Evolutionary conservation across 1,284 basidiomycete genomes (phyloP).

Genomic region (Naganishia sp.): DNA sequence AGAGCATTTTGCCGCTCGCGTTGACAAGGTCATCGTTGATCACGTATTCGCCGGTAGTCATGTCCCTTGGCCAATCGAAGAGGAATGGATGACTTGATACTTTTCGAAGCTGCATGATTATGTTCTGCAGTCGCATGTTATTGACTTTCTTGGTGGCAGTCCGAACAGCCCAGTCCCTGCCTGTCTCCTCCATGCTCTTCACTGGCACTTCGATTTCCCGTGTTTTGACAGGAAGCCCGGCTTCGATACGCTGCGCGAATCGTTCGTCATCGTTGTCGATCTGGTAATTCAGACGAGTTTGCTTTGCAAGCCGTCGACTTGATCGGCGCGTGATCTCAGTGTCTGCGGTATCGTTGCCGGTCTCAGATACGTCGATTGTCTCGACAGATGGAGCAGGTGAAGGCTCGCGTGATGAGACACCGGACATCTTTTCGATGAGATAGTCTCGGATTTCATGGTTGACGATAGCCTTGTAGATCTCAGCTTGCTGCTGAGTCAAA

Average conservation of each 20-base stretch:
- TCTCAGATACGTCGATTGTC: constrained; percentile 38
- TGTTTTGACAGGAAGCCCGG: constrained; percentile 42
- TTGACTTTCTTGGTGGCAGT: constrained; percentile 75
- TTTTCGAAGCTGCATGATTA: constrained; percentile 89
- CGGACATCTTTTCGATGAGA: constrained; percentile 60
- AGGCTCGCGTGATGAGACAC: constrained; percentile 25
- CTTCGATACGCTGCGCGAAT: constrained; percentile 68
- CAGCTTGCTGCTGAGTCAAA: constrained; percentile 74
- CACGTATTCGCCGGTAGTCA: constrained; percentile 62
- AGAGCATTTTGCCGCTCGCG: constrained; percentile 93
- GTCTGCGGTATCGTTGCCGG: constrained; percentile 35
- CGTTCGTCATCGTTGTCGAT: constrained; percentile 68
- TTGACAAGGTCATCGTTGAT: constrained; percentile 76
- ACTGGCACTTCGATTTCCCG: constrained; percentile 47
- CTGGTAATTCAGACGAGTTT: constrained; percentile 48
- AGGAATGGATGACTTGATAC: constrained; percentile 90
- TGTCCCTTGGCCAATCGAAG: constrained; percentile 83
- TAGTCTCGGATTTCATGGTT: constrained; percentile 67
- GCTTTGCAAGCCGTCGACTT: constrained; percentile 49
- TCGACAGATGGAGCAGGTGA: constrained; percentile 38
- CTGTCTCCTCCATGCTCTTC: constrained; percentile 57
- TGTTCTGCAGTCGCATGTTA: constrained; percentile 88
- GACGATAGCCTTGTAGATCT: constrained; percentile 78
- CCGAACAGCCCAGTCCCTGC: constrained; percentile 62
- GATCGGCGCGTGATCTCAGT: constrained; percentile 39